Conservation (phyloP, 352 stramenopile species). For the Phytophthora brassicae region DNA sequence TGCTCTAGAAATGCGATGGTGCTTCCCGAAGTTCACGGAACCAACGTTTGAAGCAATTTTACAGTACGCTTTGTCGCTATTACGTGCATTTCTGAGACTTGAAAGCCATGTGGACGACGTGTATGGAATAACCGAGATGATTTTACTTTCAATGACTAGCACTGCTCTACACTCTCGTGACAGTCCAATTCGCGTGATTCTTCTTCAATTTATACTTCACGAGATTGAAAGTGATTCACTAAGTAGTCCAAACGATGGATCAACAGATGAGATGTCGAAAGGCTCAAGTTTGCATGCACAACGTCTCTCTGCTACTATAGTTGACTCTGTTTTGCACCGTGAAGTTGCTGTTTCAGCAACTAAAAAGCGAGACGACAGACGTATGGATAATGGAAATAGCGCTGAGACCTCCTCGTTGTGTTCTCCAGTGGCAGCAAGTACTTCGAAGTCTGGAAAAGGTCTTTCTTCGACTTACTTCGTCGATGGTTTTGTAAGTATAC, state of each 20-base stretch:
- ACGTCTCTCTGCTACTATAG: conserved; percentile 35
- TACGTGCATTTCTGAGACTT: conserved; percentile 48
- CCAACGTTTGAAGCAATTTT: conserved; percentile 49
- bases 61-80: conserved; percentile 42
- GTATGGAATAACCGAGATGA: conserved; percentile 37
- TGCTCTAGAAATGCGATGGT: conserved; percentile 47
- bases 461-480: conserved; percentile 11
- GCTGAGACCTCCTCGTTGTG: conserved; percentile 16
- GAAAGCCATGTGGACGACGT: conserved; percentile 69
- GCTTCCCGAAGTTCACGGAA: conserved; percentile 51
- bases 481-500: conserved; percentile 43
- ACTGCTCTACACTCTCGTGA: conserved; percentile 29
- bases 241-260: background rate
- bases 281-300: background rate
- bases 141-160: conserved; percentile 54
- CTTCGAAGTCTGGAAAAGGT: conserved; percentile 4
- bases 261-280: background rate
- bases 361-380: conserved; percentile 46
- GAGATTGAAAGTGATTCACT: conserved; percentile 48
- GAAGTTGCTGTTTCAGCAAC: background rate
- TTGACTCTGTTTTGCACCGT: conserved; percentile 46
- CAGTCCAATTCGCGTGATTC: conserved; percentile 39
- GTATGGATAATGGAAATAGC: conserved; percentile 17
- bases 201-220: conserved; percentile 60
- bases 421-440: conserved; percentile 13